Evolutionary conservation across 257 asterid genomes (phyloP), one percentile per base, ranked within the genome.

Genomic region (Gentiana dahurica): DNA sequence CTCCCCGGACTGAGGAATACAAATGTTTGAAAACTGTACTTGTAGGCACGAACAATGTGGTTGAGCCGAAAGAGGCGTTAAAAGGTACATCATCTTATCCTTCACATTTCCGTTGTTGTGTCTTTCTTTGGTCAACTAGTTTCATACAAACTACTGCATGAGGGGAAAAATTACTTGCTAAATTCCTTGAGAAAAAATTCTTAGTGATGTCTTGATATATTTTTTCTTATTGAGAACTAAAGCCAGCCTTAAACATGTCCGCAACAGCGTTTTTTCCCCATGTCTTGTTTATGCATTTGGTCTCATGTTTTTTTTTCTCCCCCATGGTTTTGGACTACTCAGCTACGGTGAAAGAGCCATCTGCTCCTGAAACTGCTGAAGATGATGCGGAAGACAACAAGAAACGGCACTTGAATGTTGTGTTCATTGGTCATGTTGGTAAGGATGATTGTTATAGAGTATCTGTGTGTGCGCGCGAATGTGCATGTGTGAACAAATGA

Each of bases 401-500:
- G 33, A 91, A 93, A 78, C 75, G 99, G 34, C 99, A 93, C 63
- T 69, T 93, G 76, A 93, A 93, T 79, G 99, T 80, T 66, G 99
- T 93, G 37, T 92, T 88, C 67, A 92, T 88, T 50, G 99, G 97
- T 49, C 99, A 92, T 59, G 97, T 92, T 54, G 99, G 99, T 92
- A 74, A n/a, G 96, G 36, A 35, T 41, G 8, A 49, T 35, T 9
- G 13, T 4, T 8, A 34, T 54, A 32, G 4, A 11, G 24, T 12
- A 34, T 4, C 57, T 35, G 1, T 13, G 7, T 41, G 5, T 4
- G 10, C 9, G 46, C 6, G 24, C 24, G 24, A 24, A 24, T 24
- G 24, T 24, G 24, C 24, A 24, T 24, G n/a, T 35, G 44, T 9
- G 6, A 36, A 54, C 32, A 35, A 34, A 44, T 34, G n/a, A 54